These are phyloP conservation scores for Bimuria novae-zelandiae DNA, from an alignment of 2,329 filamentous ascomycete species.

Conservation along the genomic window DNA sequence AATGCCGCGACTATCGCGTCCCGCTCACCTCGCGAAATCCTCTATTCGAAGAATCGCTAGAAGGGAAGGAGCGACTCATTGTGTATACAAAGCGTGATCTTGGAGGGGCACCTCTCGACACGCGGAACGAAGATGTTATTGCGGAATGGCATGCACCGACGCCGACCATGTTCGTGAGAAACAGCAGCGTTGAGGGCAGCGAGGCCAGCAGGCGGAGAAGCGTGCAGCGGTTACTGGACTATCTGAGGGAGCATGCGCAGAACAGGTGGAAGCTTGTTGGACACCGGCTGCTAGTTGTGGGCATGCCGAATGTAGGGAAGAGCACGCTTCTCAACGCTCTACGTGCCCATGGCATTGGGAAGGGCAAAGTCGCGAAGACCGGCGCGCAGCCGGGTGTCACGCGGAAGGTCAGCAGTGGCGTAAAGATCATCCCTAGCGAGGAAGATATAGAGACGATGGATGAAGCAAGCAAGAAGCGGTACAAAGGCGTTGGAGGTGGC, in stretches of 20 bases:
- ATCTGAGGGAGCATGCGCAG: conserved; percentile 58
- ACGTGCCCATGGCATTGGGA: conserved; percentile 68
- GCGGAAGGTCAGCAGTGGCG: conserved; percentile 78
- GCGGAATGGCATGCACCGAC: conserved; percentile 59
- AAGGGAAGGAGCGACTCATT: conserved; percentile 73
- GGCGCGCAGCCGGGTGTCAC: conserved; percentile 90
- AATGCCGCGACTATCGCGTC: conserved; percentile 92
- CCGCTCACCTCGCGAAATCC: conserved; percentile 90
- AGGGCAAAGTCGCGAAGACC: conserved; percentile 76
- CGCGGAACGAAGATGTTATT: conserved; percentile 56
- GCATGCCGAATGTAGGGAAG: conserved; percentile 98
- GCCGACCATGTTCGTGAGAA: conserved; percentile 58
- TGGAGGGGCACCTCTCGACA: conserved; percentile 23
- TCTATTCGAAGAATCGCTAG: conserved; percentile 77
- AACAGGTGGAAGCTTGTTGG: conserved; percentile 69
- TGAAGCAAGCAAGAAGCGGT: conserved; percentile 27
- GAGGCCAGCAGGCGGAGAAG: conserved; percentile 27
- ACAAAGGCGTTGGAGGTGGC: conserved; percentile 52
- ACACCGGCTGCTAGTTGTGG: conserved; percentile 84
- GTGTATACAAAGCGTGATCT: conserved; percentile 88
- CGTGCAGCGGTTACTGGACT: conserved; percentile 50
- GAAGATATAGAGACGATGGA: conserved; percentile 46
- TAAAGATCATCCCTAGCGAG: conserved; percentile 71
- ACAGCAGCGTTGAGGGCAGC: conserved; percentile 31
- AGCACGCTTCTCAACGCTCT: conserved; percentile 90